Evolutionary conservation across 352 stramenopile species (phyloP), one percentile per base, ranked within the genome.

Genomic region (Phytophthora lateralis): DNA sequence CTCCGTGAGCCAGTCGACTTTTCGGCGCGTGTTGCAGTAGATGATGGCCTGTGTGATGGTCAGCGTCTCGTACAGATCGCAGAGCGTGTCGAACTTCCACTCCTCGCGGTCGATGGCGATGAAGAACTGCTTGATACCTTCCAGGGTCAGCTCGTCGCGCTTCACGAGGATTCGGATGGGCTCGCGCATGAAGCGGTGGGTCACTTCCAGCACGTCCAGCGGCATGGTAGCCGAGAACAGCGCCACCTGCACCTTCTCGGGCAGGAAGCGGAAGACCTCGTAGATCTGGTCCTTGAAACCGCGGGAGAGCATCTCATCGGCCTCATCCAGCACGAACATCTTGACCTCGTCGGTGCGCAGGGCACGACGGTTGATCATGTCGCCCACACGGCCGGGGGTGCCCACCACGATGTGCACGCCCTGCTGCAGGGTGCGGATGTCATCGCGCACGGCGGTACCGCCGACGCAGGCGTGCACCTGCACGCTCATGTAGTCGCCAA

Each of bases 81-180:
- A 99, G 27, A 99, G 88, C 51, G 97, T 99, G 66, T 99, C 97
- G 60, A 99, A 97, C 82, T 99, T 99, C 97, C 97, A 99, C 75
- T 99, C 97, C 77, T 99, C 98, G 54, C 88, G 85, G 39, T 99
- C 98, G 35, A 99, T 97, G 35, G 93, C 95, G 63, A 99, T 98
- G 83, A 99, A 99, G 76, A 99, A 99, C 82, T 99, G 98, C 93
- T 99, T 99, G 79, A 99, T 99, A 97, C 97, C 98, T 89, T 99
- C 98, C 50, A 99, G 88, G 15, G 98, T 99, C 44, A 99, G 85
- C 71, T 99, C 97, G 69, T 99, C 97, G 71, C 98, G 98, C 96
- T 99, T 99, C 59, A 99, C 97, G 56, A 99, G 90, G 71, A 99
- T 99, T 60, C 96, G 93, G 54, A 99, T 96, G 27, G 98, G 98